Conservation (phyloP, 495 filamentous ascomycete genomes). For the Aspergillus panamensis region DNA sequence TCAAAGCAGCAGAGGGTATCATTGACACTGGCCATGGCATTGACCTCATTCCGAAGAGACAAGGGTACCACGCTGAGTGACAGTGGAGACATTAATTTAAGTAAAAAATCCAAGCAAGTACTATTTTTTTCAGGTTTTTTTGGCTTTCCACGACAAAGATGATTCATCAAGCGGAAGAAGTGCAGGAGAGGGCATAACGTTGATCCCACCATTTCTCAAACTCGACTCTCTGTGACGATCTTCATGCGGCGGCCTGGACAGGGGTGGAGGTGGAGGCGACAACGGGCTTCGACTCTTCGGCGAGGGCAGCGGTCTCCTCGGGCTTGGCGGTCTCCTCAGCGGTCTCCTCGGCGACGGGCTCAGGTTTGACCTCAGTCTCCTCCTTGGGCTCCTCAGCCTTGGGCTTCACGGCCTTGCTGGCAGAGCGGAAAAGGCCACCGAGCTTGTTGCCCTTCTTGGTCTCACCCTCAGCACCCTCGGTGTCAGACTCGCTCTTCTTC, state of each 20-base stretch:
- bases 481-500: slow-evolving; percentile 50
- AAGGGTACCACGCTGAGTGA: slow-evolving; percentile 26
- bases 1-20: slow-evolving; percentile 32
- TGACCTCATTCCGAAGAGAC: slow-evolving; percentile 2
- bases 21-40: slow-evolving; percentile 18
- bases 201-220: slow-evolving; percentile 47
- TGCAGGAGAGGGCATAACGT: slow-evolving; percentile 21
- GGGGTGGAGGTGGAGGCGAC: slow-evolving; percentile 37
- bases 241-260: slow-evolving; percentile 52
- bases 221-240: slow-evolving; percentile 30
- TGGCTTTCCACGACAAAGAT: slow-evolving; percentile 5
- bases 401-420: slow-evolving; percentile 52
- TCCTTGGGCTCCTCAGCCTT: slow-evolving; percentile 35
- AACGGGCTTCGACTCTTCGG: slow-evolving; percentile 36
- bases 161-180: slow-evolving; percentile 16
- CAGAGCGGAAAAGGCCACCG: slow-evolving; percentile 55
- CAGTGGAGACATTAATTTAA: slow-evolving; percentile 32
- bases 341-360: slow-evolving; percentile 32
- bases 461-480: slow-evolving; percentile 48
- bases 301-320: slow-evolving; percentile 28
- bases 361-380: slow-evolving; percentile 29
- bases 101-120: slow-evolving; percentile 15
- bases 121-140: slow-evolving; percentile 14
- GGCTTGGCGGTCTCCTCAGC: slow-evolving; percentile 33
- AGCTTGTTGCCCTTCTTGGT: slow-evolving; percentile 53